Evolutionary conservation across 2,329 filamentous ascomycete species (phyloP).

Genomic region (Aspergillus sp.): DNA sequence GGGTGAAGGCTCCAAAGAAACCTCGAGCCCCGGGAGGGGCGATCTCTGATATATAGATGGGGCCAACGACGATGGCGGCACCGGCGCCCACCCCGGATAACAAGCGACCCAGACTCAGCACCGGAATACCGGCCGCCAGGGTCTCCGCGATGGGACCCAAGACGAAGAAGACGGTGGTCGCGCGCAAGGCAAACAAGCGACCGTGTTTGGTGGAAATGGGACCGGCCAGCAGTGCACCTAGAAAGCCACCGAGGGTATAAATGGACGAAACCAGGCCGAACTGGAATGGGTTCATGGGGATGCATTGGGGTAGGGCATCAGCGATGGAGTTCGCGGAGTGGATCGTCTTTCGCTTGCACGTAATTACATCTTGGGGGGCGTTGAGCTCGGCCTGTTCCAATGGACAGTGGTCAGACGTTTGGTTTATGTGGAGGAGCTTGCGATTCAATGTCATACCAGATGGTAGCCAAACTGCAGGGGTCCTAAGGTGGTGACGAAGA

Average conservation of each 20-base stretch:
- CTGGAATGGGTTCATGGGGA: constrained; percentile 77
- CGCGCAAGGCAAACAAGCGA: constrained; percentile 70
- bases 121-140: constrained; percentile 62
- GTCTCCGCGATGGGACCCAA: constrained; percentile 75
- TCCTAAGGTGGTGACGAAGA: constrained; percentile 76
- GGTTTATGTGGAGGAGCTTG: neutral
- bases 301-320: constrained; percentile 64
- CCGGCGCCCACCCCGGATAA: constrained; percentile 82
- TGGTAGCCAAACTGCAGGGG: constrained; percentile 95
- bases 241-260: constrained; percentile 84
- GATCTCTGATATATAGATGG: constrained; percentile 91
- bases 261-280: constrained; percentile 87
- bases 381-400: constrained; percentile 79
- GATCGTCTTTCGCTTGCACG: constrained; percentile 67
- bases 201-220: constrained; percentile 76
- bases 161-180: constrained; percentile 74
- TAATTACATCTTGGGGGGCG: constrained; percentile 89
- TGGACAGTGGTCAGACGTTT: constrained; percentile 9
- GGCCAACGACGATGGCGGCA: constrained; percentile 86
- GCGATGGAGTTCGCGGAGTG: constrained; percentile 14
- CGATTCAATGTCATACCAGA: constrained; percentile 56
- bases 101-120: constrained; percentile 72
- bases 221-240: constrained; percentile 78
- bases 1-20: constrained; percentile 78
- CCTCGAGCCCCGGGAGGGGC: constrained; percentile 72